Conservation (phyloP, 2,329 filamentous ascomycete species). For the Colletotrichum somersetense region DNA sequence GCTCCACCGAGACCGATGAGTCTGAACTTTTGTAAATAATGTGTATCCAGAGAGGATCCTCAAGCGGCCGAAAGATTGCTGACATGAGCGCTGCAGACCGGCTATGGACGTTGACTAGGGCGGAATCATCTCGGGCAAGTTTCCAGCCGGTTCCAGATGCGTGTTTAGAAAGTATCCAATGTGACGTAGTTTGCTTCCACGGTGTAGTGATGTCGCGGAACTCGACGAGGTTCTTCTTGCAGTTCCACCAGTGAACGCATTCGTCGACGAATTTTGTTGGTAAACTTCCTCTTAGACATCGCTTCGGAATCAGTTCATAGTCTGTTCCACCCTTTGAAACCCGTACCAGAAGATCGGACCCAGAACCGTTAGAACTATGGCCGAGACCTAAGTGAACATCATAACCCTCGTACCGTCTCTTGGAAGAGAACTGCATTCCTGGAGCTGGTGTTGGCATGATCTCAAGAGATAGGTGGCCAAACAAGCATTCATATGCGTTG, state of each 20-base stretch:
- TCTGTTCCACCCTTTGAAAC: neutral
- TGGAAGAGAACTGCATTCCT: slow-evolving; percentile 58
- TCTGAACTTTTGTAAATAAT: neutral
- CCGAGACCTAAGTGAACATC: slow-evolving; percentile 45
- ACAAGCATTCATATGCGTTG: slow-evolving; percentile 56
- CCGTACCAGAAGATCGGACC: slow-evolving; percentile 1
- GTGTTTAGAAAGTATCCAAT: slow-evolving; percentile 2
- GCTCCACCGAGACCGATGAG: neutral
- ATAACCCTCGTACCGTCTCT: slow-evolving; percentile 45
- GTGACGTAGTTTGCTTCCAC: slow-evolving; percentile 44
- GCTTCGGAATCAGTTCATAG: slow-evolving; percentile 7
- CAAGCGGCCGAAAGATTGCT: neutral
- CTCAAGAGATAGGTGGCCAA: slow-evolving; percentile 57
- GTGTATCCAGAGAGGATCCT: slow-evolving; percentile 12
- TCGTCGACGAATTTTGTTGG: slow-evolving; percentile 55
- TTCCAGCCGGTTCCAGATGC: neutral
- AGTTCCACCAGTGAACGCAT: slow-evolving; percentile 62
- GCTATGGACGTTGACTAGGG: neutral
- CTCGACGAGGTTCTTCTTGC: slow-evolving; percentile 46
- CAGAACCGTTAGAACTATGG: neutral
- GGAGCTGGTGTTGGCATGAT: slow-evolving; percentile 54
- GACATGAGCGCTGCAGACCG: neutral
- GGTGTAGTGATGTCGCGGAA: slow-evolving; percentile 47
- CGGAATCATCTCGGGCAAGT: neutral
- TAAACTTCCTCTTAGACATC: slow-evolving; percentile 19